Evolutionary conservation across 2,329 filamentous ascomycete genomes (phyloP).

Genomic region (Phyllachora maydis): DNA sequence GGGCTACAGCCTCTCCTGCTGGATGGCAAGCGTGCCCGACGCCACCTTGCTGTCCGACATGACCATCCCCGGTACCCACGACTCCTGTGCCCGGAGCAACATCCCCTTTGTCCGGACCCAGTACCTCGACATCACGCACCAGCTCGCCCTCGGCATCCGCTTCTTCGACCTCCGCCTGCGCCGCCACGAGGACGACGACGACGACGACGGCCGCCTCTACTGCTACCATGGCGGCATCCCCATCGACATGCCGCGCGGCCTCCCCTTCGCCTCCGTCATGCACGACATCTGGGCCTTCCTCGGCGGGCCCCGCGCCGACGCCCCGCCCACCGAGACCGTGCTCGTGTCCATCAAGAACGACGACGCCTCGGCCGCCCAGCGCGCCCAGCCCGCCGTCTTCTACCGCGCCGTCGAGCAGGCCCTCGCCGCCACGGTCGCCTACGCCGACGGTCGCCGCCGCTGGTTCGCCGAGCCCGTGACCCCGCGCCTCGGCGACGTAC

Average conservation of each 20-base stretch:
- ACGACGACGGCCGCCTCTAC: slow-evolving; percentile 26
- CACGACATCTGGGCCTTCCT: slow-evolving; percentile 39
- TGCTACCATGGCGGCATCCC: slow-evolving; percentile 55
- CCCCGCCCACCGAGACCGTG: slow-evolving; percentile 38
- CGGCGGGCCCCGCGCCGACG: slow-evolving; percentile 14
- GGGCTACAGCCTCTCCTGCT: slow-evolving; percentile 20
- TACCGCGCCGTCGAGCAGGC: slow-evolving; percentile 30
- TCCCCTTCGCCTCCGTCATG: slow-evolving; percentile 41
- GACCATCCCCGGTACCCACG: slow-evolving; percentile 55
- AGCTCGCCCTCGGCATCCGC: slow-evolving; percentile 50
- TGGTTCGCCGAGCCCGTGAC: slow-evolving; percentile 42
- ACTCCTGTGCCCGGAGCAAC: slow-evolving; percentile 22
- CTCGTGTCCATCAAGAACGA: slow-evolving; percentile 52
- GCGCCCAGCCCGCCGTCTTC: slow-evolving; percentile 18
- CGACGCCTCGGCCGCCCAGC: slow-evolving; percentile 36
- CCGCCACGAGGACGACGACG: too few species aligned
- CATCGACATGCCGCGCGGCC: slow-evolving; percentile 38
- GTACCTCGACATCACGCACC: slow-evolving; percentile 36
- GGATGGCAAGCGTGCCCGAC: slow-evolving; percentile 43
- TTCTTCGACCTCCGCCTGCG: slow-evolving; percentile 49
- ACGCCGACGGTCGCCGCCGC: slow-evolving; percentile 12
- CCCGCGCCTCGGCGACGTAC: slow-evolving; percentile 37
- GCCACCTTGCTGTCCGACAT: slow-evolving; percentile 36
- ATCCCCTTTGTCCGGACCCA: slow-evolving; percentile 52
- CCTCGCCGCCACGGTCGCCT: slow-evolving; percentile 16